Evolutionary conservation across 306 rosid species (phyloP), one percentile per base, ranked within the genome.

Genomic region (Vachellia collinsii): DNA sequence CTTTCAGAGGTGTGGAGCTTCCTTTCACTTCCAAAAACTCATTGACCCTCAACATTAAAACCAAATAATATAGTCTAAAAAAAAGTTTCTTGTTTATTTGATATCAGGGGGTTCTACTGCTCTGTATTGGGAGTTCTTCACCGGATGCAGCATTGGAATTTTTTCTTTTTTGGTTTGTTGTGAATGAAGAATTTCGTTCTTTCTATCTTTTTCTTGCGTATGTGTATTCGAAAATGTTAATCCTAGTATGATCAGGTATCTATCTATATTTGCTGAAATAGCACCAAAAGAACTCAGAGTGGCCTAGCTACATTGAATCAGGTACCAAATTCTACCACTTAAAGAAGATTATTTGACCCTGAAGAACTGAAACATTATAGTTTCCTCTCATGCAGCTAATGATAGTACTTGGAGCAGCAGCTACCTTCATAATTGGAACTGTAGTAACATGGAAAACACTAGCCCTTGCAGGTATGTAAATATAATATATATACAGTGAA

Each of bases 221-320:
- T 4, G 10, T 29, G 38, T 2, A 11, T 11, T 61, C 3, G 13
- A 46, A 73, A 50, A 5, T 51, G 3, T 3, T 36, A 17, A 19
- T 47, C 36, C 10, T 51, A 3, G 36, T 36, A 51, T 73, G 1
- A 34, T 51, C 11, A 17, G 65, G 36, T 73, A 5, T 48, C 77
- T 25, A 37, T 73, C 10, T 51, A 72, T 48, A 34, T 72, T 72
- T 50, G 76, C 76, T 72, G 76, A 72, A 34, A 72, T 72, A 29
- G 62, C 34, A 72, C 77, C 77, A 34, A 72, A 72, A 29, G 46
- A 72, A 16, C 63, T 72, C 14, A n/a, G 64, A 72, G 62, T 16
- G 77, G 77, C 29, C 29, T 72, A 2, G 77, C 46, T 72, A 72
- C 77, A 72, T 50, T 72, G 63, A 50, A 50, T 50, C 76, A 29